Percentiles rank a stretch among this genome's conserved stretches.
Evolutionary conservation across 1,284 basidiomycete genomes (phyloP).

Genomic region (Papiliotrema nemorosa): DNA sequence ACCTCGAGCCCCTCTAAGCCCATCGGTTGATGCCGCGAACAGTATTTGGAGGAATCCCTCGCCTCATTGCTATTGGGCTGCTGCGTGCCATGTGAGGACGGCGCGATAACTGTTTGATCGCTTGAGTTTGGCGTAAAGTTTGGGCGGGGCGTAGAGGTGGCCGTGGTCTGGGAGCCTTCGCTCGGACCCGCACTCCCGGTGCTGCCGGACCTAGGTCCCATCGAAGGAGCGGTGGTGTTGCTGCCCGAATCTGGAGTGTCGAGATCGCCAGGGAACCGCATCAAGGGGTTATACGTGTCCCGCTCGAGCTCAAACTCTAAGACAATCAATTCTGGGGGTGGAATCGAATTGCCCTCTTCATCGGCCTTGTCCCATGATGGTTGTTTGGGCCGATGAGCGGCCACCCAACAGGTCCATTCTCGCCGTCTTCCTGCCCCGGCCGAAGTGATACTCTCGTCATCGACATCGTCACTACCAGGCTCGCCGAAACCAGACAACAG

Average conservation of each 20-base stretch:
- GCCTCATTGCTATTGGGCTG: background rate
- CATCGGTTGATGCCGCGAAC: slow-evolving; percentile 13
- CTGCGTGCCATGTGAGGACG: background rate
- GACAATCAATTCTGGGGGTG: slow-evolving; percentile 55
- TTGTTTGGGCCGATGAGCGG: slow-evolving; percentile 61
- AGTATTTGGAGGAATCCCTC: background rate
- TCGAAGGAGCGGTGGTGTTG: slow-evolving; percentile 10
- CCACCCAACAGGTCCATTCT: slow-evolving; percentile 82
- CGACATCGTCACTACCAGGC: slow-evolving; percentile 54
- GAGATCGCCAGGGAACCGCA: slow-evolving; percentile 31
- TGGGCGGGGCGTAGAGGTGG: slow-evolving; percentile 1
- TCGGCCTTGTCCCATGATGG: slow-evolving; percentile 29
- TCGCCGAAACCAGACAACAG: slow-evolving; percentile 67
- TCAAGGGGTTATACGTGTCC: slow-evolving; percentile 70
- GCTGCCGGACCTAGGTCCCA: slow-evolving; percentile 4
- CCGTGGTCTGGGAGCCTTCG: background rate
- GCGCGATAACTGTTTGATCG: background rate
- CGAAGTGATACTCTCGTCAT: slow-evolving; percentile 39
- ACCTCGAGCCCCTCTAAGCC: slow-evolving; percentile 41
- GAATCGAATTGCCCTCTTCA: slow-evolving; percentile 20
- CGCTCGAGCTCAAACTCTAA: slow-evolving; percentile 80
- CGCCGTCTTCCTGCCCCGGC: slow-evolving; percentile 40
- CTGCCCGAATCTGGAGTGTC: slow-evolving; percentile 32
- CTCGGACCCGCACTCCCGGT: background rate
- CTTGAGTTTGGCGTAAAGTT: background rate